phyloP scores from a whole-genome alignment of 139 green algal species.

The Nannochloris sp. region DNA sequence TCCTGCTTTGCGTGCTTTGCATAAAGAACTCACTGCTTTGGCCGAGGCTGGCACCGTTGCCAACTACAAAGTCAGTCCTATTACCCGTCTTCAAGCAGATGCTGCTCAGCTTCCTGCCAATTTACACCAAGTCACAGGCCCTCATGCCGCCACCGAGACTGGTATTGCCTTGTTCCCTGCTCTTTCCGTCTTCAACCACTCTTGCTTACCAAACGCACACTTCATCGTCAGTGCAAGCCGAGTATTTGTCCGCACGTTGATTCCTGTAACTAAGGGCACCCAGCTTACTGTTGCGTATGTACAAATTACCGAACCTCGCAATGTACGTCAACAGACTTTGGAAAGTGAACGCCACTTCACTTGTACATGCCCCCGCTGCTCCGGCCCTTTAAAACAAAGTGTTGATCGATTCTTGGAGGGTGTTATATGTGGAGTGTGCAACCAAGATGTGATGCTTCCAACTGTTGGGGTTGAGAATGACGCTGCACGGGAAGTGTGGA shows the following conservation, averaged over 20 bases:
- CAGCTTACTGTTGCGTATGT: conserved; percentile 13
- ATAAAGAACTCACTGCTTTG: conserved; percentile 23
- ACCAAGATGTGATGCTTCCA: conserved; percentile 13
- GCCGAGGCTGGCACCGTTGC: conserved; percentile 5
- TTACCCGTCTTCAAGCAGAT: conserved; percentile 16
- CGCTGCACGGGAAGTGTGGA: neutral
- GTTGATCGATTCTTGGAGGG: conserved; percentile 24
- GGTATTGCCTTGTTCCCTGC: conserved; percentile 8
- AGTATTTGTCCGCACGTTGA: conserved; percentile 15
- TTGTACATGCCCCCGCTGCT: conserved; percentile 17
- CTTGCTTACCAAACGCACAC: conserved; percentile 9
- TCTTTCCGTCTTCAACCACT: conserved; percentile 6
- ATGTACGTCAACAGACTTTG: conserved; percentile 1
- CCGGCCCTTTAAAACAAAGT: conserved; percentile 3
- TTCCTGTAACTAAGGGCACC: conserved; percentile 6
- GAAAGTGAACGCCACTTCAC: neutral
- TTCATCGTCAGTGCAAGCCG: neutral
- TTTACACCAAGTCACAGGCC: neutral
- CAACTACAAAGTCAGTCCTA: conserved; percentile 4
- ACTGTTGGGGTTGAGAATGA: neutral
- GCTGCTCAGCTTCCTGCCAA: conserved; percentile 6
- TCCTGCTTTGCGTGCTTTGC: conserved; percentile 14
- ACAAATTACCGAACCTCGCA: conserved; percentile 6
- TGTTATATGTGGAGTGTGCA: conserved; percentile 17
- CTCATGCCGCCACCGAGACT: neutral